These are phyloP conservation scores for Wallacemonas sp. DNA, from an alignment of 208 protist species.

Conservation along the genomic window DNA sequence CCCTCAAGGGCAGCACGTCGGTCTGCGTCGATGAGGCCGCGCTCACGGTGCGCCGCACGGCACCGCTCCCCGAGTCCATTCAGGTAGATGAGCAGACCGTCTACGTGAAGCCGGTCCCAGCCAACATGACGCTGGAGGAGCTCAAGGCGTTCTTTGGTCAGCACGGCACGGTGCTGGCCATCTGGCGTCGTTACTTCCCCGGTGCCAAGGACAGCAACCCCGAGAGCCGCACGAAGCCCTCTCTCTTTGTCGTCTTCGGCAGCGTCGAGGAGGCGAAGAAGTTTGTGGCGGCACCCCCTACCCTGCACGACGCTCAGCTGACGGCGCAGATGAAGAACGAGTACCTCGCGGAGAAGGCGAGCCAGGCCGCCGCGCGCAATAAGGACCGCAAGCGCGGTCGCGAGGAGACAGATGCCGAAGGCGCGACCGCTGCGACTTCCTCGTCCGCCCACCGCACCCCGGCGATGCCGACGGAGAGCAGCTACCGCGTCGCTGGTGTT, in stretches of 20 bases:
- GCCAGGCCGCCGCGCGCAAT: conserved; percentile 56
- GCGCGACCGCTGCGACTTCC: conserved; percentile 2
- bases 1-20: conserved; percentile 56
- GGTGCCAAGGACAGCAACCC: conserved; percentile 52
- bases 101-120: conserved; percentile 83
- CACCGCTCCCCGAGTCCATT: conserved; percentile 84
- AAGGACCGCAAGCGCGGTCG: conserved; percentile 36
- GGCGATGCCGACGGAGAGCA: conserved; percentile 78
- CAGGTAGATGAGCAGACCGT: conserved; percentile 85
- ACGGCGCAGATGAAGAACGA: conserved; percentile 74
- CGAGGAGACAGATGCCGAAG: conserved; percentile 2
- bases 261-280: conserved; percentile 67
- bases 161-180: conserved; percentile 74
- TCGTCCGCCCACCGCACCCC: conserved; percentile 44
- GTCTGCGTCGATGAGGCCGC: conserved; percentile 68
- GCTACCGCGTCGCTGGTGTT: conserved; percentile 71
- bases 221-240: conserved; percentile 74
- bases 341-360: conserved; percentile 79
- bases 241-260: conserved; percentile 83
- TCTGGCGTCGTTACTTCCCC: conserved; percentile 87
- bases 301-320: conserved; percentile 70
- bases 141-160: conserved; percentile 73
- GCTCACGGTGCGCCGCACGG: conserved; percentile 71
- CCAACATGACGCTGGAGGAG: conserved; percentile 74
- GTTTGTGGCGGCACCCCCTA: conserved; percentile 57